Conservation (phyloP, 371 early-diverging fungal species). For the Smittium culicis region DNA sequence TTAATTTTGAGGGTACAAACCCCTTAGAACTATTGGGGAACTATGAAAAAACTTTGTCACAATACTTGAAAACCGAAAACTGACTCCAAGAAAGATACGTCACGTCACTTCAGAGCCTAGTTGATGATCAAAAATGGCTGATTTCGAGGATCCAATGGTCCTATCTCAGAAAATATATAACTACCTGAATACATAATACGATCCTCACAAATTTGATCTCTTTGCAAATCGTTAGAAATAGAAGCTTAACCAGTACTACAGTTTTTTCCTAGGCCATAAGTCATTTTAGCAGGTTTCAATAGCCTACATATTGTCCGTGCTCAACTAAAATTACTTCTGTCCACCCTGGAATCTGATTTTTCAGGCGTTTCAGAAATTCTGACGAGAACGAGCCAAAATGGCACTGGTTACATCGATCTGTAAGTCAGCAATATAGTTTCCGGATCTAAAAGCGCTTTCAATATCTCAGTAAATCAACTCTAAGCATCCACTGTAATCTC, state of each 20-base stretch:
- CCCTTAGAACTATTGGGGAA: background rate
- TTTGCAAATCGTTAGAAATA: constrained; percentile 20
- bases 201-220: constrained; percentile 16
- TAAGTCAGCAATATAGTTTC: background rate
- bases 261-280: constrained; percentile 15
- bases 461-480: background rate
- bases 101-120: background rate
- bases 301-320: constrained; percentile 14
- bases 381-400: constrained; percentile 2
- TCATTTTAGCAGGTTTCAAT: constrained; percentile 23
- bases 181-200: background rate
- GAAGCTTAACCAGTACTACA: constrained; percentile 15
- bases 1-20: background rate
- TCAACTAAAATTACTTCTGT: background rate
- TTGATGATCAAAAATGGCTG: background rate
- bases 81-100: background rate
- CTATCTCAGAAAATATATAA: constrained; percentile 3
- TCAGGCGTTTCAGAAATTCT: background rate
- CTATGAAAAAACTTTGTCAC: background rate
- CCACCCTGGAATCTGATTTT: background rate
- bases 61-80: background rate
- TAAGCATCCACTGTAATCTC: background rate
- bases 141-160: background rate
- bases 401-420: constrained; percentile 7
- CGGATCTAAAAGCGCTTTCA: background rate